Evolutionary conservation across 2,329 filamentous ascomycete species (phyloP), one percentile per base, ranked within the genome.

Genomic region (Emergomyces orientalis): DNA sequence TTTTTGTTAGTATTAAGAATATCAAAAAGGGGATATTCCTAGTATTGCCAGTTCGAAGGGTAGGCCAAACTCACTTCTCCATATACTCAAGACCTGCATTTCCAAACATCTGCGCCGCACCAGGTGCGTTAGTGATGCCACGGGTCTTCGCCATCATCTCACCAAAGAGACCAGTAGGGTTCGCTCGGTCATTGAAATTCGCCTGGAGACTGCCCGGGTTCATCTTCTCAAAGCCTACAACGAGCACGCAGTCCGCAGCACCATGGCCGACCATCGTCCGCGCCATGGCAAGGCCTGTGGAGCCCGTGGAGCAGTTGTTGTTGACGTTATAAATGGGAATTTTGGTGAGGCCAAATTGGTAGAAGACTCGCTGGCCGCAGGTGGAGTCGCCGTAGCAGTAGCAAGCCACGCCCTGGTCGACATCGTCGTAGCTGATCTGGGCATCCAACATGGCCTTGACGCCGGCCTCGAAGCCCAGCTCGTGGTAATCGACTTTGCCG

Each of bases 141-240:
- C 90, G 80, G 0, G 91, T 96, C 71, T 86, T 86, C 62, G 83
- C 85, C 90, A 96, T 93, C 84, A 96, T 91, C 74, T 83, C 80
- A 56, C 80, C 80, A 0, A 87, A 84, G 3, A 88, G 90, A 47
- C 86, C 88, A 0, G 85, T 88, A 2, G 93, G 92, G 72, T 88
- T 92, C 68, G 87, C 84, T 32, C 93, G 84, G 74, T 97, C 93
- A 69, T 92, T 87, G 79, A 90, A 97, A 79, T 89, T 88, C 63
- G 80, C 84, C 79, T 92, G 87, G 67, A 97, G 80, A 69, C 86
- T 90, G n/a, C 93, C 93, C 0, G 89, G 88, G 78, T 88, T 92
- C 93, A 97, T 97, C 85, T 97, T 97, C 82, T 97, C 94, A 71
- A 97, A 97, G 3, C 93, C 94, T 25, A 97, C 86, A 0, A 97